Evolutionary conservation across 345 rosid genomes (phyloP).

Genomic region (Crucihimalaya himalaica): DNA sequence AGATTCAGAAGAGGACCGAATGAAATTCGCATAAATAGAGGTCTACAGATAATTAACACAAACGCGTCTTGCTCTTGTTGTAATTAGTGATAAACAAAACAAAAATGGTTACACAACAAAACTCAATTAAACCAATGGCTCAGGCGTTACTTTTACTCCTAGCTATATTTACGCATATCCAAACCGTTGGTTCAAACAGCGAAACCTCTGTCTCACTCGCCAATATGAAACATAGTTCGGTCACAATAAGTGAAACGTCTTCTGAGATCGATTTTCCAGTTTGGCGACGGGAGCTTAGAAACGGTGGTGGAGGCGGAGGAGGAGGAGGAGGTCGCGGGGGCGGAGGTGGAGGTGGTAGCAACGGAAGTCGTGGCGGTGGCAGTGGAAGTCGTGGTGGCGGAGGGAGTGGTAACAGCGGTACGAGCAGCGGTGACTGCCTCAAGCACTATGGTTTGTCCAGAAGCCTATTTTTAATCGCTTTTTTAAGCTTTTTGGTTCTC

Average conservation of each 20-base stretch:
- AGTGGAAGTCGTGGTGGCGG: neutral
- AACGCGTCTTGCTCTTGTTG: neutral
- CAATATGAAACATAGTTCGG: neutral
- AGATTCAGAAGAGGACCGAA: neutral
- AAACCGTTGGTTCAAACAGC: slow-evolving; percentile 16
- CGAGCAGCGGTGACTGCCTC: neutral
- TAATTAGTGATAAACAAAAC: neutral
- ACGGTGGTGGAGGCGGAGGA: neutral
- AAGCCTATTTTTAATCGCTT: too few species aligned
- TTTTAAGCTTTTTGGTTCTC: neutral
- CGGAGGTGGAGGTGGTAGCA: slow-evolving; percentile 46
- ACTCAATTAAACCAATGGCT: slow-evolving; percentile 9
- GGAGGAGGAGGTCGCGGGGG: neutral
- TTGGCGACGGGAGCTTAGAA: slow-evolving; percentile 11
- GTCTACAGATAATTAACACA: neutral
- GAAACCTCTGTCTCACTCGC: slow-evolving; percentile 10
- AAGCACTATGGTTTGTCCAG: too few species aligned
- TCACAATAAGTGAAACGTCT: neutral
- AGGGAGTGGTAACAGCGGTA: neutral
- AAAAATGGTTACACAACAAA: slow-evolving; percentile 2
- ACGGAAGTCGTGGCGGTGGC: slow-evolving; percentile 21
- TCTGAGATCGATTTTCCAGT: neutral
- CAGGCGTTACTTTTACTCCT: slow-evolving; percentile 2
- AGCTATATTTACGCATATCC: slow-evolving; percentile 20
- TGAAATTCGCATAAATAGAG: neutral